phyloP scores from a whole-genome alignment of 2,329 filamentous ascomycete species.

The Cordyceps cicadae region DNA sequence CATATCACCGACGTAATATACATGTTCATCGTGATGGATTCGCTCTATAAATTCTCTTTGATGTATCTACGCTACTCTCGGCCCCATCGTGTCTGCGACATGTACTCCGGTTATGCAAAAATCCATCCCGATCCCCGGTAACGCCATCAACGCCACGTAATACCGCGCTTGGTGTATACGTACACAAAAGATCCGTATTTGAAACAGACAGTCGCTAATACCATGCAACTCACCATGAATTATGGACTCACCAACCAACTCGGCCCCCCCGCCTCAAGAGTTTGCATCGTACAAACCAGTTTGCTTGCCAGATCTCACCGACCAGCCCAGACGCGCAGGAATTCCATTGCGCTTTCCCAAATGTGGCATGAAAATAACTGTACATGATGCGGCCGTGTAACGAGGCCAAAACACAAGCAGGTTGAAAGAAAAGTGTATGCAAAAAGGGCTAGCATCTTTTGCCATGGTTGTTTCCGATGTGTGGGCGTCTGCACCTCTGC shows the following conservation, averaged over 20 bases:
- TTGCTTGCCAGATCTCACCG: neutral
- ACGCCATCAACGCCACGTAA: conserved; percentile 1
- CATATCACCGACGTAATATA: neutral
- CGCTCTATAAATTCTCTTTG: conserved; percentile 11
- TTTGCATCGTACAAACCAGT: conserved; percentile 9
- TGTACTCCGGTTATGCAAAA: neutral
- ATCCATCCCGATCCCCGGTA: neutral
- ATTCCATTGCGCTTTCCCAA: neutral
- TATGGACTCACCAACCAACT: neutral
- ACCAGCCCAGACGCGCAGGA: neutral
- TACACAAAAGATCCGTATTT: neutral
- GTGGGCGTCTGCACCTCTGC: too few species aligned
- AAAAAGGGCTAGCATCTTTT: neutral
- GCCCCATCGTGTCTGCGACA: neutral
- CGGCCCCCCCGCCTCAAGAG: neutral
- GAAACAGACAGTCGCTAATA: conserved; percentile 3
- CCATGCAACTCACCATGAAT: conserved; percentile 3
- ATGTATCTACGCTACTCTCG: neutral
- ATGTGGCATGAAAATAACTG: neutral
- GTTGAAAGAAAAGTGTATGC: neutral
- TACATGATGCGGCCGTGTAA: conserved; percentile 1
- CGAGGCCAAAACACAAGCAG: neutral
- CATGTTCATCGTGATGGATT: neutral
- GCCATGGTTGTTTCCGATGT: neutral
- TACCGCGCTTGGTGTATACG: conserved; percentile 11